Conservation (phyloP, 2,329 filamentous ascomycete species). For the Fusarium illudens region DNA sequence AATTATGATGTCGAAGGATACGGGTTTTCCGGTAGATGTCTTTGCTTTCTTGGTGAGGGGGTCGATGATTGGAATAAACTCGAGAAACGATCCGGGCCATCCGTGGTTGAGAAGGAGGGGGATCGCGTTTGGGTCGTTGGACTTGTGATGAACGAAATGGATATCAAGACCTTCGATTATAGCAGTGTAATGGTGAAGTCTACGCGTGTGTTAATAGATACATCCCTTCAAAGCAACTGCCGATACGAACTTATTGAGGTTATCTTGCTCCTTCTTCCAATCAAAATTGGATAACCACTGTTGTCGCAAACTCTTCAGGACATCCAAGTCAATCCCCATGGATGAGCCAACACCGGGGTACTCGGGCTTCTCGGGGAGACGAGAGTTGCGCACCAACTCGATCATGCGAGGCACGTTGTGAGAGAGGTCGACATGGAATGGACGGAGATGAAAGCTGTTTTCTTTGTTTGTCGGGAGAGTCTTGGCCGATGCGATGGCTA, state of each 20-base stretch:
- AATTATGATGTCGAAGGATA: not conserved
- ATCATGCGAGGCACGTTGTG: not conserved
- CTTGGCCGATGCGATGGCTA: not conserved
- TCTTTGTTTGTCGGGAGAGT: not conserved
- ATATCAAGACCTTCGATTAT: not conserved
- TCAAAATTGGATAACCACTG: not conserved
- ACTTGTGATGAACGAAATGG: not conserved
- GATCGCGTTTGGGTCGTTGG: not conserved
- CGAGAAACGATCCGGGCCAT: not conserved
- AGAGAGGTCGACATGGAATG: not conserved
- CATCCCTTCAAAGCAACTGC: not conserved
- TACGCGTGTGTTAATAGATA: not conserved
- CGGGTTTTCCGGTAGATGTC: not conserved
- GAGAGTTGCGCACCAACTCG: not conserved
- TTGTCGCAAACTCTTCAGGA: not conserved
- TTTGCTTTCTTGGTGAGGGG: not conserved
- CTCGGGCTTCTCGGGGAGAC: not conserved
- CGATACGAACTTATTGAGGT: not conserved
- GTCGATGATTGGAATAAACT: not conserved
- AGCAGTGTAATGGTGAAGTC: not conserved
- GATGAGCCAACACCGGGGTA: not conserved
- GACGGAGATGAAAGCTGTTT: not conserved
- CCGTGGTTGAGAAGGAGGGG: not conserved
- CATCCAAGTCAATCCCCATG: not conserved
- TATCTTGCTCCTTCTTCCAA: not conserved